Evolutionary conservation across 805 yeast species (phyloP).

Genomic region (Pichia gijzeniarum): DNA sequence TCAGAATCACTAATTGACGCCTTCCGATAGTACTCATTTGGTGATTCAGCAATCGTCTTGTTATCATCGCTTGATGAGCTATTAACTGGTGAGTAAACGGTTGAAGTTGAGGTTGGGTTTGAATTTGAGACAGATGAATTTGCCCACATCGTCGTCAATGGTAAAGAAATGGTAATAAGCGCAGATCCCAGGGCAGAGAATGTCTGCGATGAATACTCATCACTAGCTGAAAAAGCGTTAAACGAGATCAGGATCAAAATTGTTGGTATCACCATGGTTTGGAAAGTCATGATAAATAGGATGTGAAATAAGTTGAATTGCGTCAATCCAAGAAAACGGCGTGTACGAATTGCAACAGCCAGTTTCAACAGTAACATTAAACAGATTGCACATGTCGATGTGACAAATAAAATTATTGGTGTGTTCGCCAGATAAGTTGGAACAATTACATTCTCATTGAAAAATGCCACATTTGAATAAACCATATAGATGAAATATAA

Average conservation of each 20-base stretch:
- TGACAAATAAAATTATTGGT: conserved; percentile 59
- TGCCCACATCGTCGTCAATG: conserved; percentile 88
- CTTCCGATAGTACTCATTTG: conserved; percentile 7
- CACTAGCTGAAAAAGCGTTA: conserved; percentile 14
- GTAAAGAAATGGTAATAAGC: conserved; percentile 65
- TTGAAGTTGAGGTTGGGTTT: conserved; percentile 34
- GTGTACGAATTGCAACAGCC: conserved; percentile 56
- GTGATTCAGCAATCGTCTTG: conserved; percentile 5
- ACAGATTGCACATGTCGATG: conserved; percentile 59
- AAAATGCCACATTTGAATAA: conserved; percentile 34
- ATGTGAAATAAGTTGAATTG: conserved; percentile 83
- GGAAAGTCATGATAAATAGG: conserved; percentile 71
- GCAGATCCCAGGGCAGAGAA: conserved; percentile 50
- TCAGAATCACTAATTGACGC: conserved; percentile 2
- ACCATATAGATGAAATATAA: conserved; percentile 52
- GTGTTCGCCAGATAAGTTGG: conserved; percentile 40
- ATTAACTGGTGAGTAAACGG: conserved; percentile 19
- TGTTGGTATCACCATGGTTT: conserved; percentile 77
- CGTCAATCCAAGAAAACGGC: conserved; percentile 70
- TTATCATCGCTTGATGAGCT: conserved; percentile 11
- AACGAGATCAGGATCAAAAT: conserved; percentile 52
- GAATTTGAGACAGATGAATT: conserved; percentile 50
- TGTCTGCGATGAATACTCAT: conserved; percentile 28
- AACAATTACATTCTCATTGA: conserved; percentile 16
- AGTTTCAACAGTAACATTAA: conserved; percentile 59